Base-by-base conservation (phyloP, 441 rosid genomes). In the Jatropha podagrica region DNA sequence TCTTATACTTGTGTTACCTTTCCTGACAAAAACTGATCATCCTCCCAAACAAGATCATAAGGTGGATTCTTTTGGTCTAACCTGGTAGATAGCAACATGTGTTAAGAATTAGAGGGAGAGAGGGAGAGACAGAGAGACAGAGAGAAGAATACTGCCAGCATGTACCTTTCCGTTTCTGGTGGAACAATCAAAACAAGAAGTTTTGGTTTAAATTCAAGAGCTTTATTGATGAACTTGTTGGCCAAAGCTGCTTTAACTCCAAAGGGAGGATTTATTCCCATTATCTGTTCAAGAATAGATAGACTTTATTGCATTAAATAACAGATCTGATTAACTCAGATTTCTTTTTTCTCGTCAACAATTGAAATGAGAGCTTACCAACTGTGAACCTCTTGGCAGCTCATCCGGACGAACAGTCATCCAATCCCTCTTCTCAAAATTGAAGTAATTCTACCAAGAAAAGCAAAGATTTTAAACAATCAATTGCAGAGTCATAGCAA, bases 211-310 rank as follows among this genome's bases (percentile, higher is more conserved):
- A 95, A 95, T 74, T 91, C 83, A 65, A 95, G 98, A 77, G 98
- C 97, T 85, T 90, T 88, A 20, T 88, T 73, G 60, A 95, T 87
- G 72, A 95, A 91, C 87, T 82, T 82, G 86, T 95, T 91, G 32
- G 98, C 99, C 81, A 84, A 86, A 78, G 84, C 81, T 68, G 90
- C 92, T 77, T 87, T 87, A 74, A 88, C 81, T 71, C 99, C 99
- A 82, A 95, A 95, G 54, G 99, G 99, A 76, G 99, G 99, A 84
- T 95, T 95, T 76, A 93, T 76, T 77, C 99, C 98, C 97, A 93
- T 90, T 77, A 95, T 88, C 99, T 95, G 82, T 72, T 66, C 81
- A 75, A 73, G 68, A 69, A 68, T 37, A 32, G 59, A 56, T 14
- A 41, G 20, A 9, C 23, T 23, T 37, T n/a, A 41, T 23, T 23